These are phyloP conservation scores for Chondrus crispus DNA, from an alignment of 23 red algal species.

Conservation along the genomic window DNA sequence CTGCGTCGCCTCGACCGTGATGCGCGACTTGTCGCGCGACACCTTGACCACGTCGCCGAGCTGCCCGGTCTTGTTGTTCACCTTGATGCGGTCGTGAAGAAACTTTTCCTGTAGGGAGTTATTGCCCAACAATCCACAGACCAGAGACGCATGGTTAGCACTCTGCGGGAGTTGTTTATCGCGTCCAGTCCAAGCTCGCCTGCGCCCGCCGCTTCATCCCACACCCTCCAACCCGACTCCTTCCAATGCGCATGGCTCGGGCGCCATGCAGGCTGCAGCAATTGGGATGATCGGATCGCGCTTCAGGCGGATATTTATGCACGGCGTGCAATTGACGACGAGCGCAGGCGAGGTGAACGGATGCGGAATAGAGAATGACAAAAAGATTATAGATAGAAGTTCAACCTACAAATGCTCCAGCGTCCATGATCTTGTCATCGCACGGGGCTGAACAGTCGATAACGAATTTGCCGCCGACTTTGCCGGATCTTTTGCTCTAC, in stretches of 20 bases:
- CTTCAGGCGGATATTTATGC: too few relatives aligned
- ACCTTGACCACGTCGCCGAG: slow-evolving; percentile 72
- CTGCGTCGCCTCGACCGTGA: slow-evolving; percentile 71
- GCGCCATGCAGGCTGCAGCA: too few relatives aligned
- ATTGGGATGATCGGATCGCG: too few relatives aligned
- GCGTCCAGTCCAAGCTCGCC: background rate
- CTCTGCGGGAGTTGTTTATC: slow-evolving; percentile 6
- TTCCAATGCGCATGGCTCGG: too few relatives aligned
- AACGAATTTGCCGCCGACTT: slow-evolving; percentile 67
- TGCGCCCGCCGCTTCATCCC: background rate
- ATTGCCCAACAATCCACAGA: slow-evolving; percentile 13
- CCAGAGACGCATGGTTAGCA: slow-evolving; percentile 72
- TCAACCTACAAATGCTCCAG: slow-evolving; percentile 69
- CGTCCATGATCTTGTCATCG: slow-evolving; percentile 90
- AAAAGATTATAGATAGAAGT: background rate
- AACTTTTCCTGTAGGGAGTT: slow-evolving; percentile 85
- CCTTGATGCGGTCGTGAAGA: slow-evolving; percentile 87
- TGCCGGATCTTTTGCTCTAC: slow-evolving; percentile 41
- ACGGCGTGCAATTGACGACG: too few relatives aligned
- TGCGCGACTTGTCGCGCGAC: slow-evolving; percentile 68
- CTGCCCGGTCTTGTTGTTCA: slow-evolving; percentile 85
- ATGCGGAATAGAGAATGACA: background rate
- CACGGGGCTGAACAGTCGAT: slow-evolving; percentile 83
- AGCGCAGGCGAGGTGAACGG: too few relatives aligned
- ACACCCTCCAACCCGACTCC: background rate